Base-by-base conservation (phyloP, 75 land plant genomes). In the Pseudotsuga menziesii region DNA sequence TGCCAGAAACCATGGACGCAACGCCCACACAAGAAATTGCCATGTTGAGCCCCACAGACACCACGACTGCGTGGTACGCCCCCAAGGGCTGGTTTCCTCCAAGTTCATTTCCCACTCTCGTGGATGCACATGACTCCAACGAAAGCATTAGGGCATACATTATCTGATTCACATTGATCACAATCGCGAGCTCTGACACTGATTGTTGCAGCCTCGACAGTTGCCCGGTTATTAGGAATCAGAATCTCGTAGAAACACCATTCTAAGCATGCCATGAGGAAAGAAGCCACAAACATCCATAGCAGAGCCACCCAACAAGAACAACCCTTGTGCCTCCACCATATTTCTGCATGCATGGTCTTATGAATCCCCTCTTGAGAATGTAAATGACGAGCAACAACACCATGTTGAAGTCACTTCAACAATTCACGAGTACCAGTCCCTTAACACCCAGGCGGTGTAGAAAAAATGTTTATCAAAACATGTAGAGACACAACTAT, bases 161-260 rank as follows among this genome's bases (percentile, higher is more conserved):
- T 29, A 94, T 76, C 77, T 88, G 87, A 71, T 92, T 94, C 58
- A 83, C 91, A 73, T 94, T 94, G 15, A 94, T 75, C 32, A 94
- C 91, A 13, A 92, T 86, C 60, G 89, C 91, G 57, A 89, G 32
- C 6, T 82, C 83, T 17, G 91, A 83, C 19, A 92, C 91, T 0
- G 84, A 76, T 26, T 82, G 85, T 66, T 73, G 80, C 1, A 94
- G 83, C 26, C 85, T 80, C 1, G 82, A 78, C 1, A 92, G 80
- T 39, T 85, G 82, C 6, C 95, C 94, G 0, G 98, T 70, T 5
- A 94, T 79, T 64, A 94, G n/a, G 77, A 57, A 92, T 83, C n/a
- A 92, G 63, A 3, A 89, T 92, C 88, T 94, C 95, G 58, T 83
- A 87, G 82, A 93, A 92, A 93, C 98, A 94, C 92, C 95, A 93